Base-by-base conservation (phyloP, 2,329 filamentous ascomycete species). In the Alternaria ethzedia region DNA sequence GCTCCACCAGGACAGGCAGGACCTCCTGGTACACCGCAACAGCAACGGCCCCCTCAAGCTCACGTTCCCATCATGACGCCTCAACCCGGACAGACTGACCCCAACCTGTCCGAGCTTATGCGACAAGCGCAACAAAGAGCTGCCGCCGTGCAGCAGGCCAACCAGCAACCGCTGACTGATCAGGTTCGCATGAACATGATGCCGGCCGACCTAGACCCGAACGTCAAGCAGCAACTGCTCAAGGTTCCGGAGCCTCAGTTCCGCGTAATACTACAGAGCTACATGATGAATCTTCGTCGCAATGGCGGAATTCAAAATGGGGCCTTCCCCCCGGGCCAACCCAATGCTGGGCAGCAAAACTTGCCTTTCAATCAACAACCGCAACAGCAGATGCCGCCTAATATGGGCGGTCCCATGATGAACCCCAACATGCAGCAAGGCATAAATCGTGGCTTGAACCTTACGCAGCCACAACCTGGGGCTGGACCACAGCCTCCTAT, bases 1-100 rank as follows among this genome's bases (percentile, higher is more conserved):
- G 77, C 73, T 41, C 81, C 82, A 51, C 82, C 83, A 11, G 82
- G 81, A 4, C 83, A 84, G 62, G 73, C 77, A 51, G 76, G 70
- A n/a, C 64, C 67, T 30, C 71, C 70, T n/a, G 67, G 69, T 8
- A 78, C 78, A 10, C 75, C 78, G 9, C 77, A 79, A 56, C 78
- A 77, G 61, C 72, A 57, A 47, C 55, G 75, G 6, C 77, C 75
- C n/a, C 76, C 76, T 26, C 76, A 79, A 57, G 70, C 73, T 12
- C 73, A 77, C 55, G 71, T 76, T n/a, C 76, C 76, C 3, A 72
- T 75, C 54, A 79, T 79, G 76, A 76, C 72, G 11, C 73, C 76
- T 11, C 77, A 76, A 55, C 69, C 73, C 25, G 68, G 68, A 20
- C 73, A 73, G 50, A 62, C 70, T 13, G 74, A 79, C 55, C 66